Evolutionary conservation across 768 basidiomycete species (phyloP), one percentile per base, ranked within the genome.

Genomic region (Lepiota venenata): DNA sequence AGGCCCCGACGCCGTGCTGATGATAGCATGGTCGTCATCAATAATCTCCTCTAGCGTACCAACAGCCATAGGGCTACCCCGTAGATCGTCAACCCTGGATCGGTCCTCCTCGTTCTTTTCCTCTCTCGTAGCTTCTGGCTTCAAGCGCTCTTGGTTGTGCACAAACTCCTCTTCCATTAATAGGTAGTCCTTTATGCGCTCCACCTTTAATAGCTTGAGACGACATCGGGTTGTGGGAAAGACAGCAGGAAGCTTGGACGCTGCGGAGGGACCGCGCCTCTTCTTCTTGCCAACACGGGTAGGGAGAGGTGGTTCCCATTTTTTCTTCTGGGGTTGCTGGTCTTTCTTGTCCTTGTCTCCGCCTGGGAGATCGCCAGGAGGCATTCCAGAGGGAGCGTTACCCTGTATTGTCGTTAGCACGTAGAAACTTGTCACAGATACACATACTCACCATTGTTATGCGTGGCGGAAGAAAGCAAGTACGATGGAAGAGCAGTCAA

Each of bases 11-110:
- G 93, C 84, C 8, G 93, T 91, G 69, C 90, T 92, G 66, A 99
- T 88, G 69, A 99, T 98, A n/a, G 97, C 97, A 71, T 99, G 93
- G 81, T 95, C 93, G 72, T 96, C 93, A 77, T 95, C 93, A 62
- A 96, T 93, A 60, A 95, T 92, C 72, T 99, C 97, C 73, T 98
- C 97, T 70, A 99, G 79, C 0, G 93, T 93, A 18, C 97, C 97
- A 56, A 99, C 93, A n/a, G 89, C 89, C 93, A 99, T 96, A 7
- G 96, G 97, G 45, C 85, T 89, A 6, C 97, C 97, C 32, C 96
- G 86, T 32, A 99, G 69, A 69, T 94, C 92, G 70, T 99, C 96
- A 44, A 99, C 93, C 64, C 84, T 88, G 8, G 88, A 90, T 64
- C 91, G 78, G 65, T 98, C 95, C 66, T 97, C 95, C 67, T 94